Conservation (phyloP, 2,329 filamentous ascomycete genomes). For the Xylaria sp. region DNA sequence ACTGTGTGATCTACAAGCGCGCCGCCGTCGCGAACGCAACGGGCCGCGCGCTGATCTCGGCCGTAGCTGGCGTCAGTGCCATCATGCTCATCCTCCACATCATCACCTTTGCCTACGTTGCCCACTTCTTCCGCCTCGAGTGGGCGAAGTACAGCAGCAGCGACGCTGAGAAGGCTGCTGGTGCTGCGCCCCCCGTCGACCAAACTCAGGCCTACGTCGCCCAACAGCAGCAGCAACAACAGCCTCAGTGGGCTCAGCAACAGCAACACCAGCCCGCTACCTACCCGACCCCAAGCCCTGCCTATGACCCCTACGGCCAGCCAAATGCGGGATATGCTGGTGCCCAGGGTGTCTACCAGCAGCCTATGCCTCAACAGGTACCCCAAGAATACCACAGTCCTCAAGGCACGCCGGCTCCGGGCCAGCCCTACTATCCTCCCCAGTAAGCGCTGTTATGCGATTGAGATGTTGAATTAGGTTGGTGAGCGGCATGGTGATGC, state of each 20-base stretch:
- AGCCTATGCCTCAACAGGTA: constrained; percentile 21
- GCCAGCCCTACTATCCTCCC: constrained; percentile 40
- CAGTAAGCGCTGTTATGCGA: constrained; percentile 27
- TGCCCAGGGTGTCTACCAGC: constrained; percentile 36
- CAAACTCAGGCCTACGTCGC: constrained; percentile 39
- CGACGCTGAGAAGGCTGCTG: constrained; percentile 45
- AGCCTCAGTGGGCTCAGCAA: constrained; percentile 37
- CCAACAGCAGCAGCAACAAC: constrained; percentile 43
- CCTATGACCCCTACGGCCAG: constrained; percentile 40
- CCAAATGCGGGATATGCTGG: constrained; percentile 39
- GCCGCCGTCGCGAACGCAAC: constrained; percentile 52
- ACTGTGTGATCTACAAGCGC: constrained; percentile 49
- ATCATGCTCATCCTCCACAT: constrained; percentile 51
- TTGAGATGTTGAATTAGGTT: not conserved
- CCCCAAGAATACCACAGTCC: constrained; percentile 34
- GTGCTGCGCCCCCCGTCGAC: constrained; percentile 9
- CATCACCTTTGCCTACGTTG: constrained; percentile 49
- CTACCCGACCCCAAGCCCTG: constrained; percentile 15
- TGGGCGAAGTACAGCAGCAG: constrained; percentile 35
- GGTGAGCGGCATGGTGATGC: not conserved
- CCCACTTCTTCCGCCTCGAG: constrained; percentile 49
- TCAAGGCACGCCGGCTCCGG: constrained; percentile 42
- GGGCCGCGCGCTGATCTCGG: constrained; percentile 53
- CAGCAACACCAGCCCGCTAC: constrained; percentile 35
- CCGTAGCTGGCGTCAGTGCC: constrained; percentile 58